Base-by-base conservation (phyloP, 2,329 filamentous ascomycete species). In the Acephala macrosclerotiorum region DNA sequence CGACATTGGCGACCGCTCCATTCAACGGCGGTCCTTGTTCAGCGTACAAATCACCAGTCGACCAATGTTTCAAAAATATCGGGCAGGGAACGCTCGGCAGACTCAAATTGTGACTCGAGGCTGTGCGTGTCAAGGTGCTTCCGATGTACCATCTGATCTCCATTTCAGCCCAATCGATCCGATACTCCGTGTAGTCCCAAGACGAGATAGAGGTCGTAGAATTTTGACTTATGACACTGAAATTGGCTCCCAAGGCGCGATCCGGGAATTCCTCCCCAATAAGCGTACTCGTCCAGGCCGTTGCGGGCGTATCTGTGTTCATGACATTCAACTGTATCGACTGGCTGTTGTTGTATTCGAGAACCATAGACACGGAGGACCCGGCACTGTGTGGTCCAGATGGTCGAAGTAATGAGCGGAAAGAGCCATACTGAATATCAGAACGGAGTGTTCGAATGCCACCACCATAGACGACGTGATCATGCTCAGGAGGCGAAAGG, bases 381-480 rank as follows among this genome's bases (percentile, higher is more conserved):
- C 82, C 82, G 26, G 75, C 69, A 14, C 71, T 70, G 29, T 73
- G 76, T 20, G 70, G 71, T 35, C 70, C 72, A 3, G 81, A 77
- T n/a, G 79, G 77, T 60, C 78, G 78, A 74, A 84, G 77, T 26
- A 78, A 75, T 1, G 78, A 75, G 29, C 80, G 77, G 67, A 84
- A 83, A 11, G 81, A 80, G 57, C 82, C 82, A 76, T 81, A 81
- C 38, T 81, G 77, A 22, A 84, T 83, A 66, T 84, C 82, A 45
- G 79, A 78, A 40, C 82, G 74, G 26, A 75, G 66, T 4, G 80
- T 82, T 26, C 78, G 75, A 51, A 84, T 75, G 49, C 78, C 76
- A 6, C 76, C 79, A 26, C 82, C 82, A 20, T 76, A 73, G n/a
- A 83, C 80, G 0, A 82, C 36, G 36, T 66, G 57, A 35, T 69